Percentiles rank a stretch among this genome's conserved stretches.
Evolutionary conservation across 306 rosid genomes (phyloP).

Genomic region (Begonia peltatifolia): DNA sequence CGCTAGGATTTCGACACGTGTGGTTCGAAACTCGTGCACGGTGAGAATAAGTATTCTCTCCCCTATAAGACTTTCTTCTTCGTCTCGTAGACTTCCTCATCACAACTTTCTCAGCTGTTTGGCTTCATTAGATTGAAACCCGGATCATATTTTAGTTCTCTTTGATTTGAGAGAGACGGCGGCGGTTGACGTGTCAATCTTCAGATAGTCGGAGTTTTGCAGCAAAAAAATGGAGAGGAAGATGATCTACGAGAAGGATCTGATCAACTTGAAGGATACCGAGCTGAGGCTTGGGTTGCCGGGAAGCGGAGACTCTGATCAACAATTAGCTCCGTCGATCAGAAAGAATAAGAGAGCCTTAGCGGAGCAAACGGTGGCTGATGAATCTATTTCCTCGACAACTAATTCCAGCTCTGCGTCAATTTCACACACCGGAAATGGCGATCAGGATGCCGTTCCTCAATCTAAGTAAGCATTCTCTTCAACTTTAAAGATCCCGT

Average conservation of each 20-base stretch:
- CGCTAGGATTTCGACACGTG: not conserved
- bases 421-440: slow-evolving; percentile 8
- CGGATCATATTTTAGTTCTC: not conserved
- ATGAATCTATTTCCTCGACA: slow-evolving; percentile 14
- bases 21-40: not conserved
- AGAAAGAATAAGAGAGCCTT: slow-evolving; percentile 44
- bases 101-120: not conserved
- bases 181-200: not conserved
- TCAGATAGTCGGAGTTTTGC: not conserved
- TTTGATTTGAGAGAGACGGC: not conserved
- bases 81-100: not conserved
- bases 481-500: too few relatives aligned
- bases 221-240: slow-evolving; percentile 17
- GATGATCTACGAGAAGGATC: slow-evolving; percentile 12
- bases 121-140: not conserved
- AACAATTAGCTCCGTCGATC: slow-evolving; percentile 12
- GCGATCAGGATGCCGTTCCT: slow-evolving; percentile 11
- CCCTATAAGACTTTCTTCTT: not conserved
- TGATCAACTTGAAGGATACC: slow-evolving; percentile 35
- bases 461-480: slow-evolving; percentile 37
- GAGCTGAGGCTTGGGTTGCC: slow-evolving; percentile 69
- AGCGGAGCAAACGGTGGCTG: slow-evolving; percentile 11
- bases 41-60: not conserved
- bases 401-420: slow-evolving; percentile 4
- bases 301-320: slow-evolving; percentile 17